phyloP scores from a whole-genome alignment of 371 early-diverging fungal species.

The Mortierella sp. region DNA sequence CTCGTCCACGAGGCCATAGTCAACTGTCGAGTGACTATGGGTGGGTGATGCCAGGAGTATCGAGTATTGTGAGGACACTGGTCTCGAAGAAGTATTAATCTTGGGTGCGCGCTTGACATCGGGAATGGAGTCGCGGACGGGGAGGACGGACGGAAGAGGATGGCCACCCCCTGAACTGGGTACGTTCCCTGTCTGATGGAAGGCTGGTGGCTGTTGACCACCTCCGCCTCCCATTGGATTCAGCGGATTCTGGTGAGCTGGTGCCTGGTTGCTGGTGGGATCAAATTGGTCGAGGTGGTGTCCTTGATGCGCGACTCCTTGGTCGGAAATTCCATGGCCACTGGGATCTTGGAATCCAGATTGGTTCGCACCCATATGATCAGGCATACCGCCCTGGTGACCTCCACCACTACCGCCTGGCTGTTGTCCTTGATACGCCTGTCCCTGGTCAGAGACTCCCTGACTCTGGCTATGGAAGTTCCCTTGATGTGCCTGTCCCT shows the following conservation, averaged over 20 bases:
- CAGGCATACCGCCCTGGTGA: neutral
- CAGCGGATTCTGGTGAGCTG: neutral
- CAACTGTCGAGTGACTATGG: neutral
- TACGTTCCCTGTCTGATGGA: neutral
- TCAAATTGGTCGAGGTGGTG: neutral
- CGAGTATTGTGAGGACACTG: constrained; percentile 12
- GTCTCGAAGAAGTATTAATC: neutral
- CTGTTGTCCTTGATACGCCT: constrained; percentile 6
- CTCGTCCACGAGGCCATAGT: constrained; percentile 11
- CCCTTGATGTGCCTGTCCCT: constrained; percentile 16
- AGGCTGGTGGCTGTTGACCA: neutral
- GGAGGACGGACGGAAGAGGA: neutral
- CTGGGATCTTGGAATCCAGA: constrained; percentile 12
- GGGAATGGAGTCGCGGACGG: neutral
- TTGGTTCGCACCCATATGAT: neutral
- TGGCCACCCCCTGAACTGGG: neutral
- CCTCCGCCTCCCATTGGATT: neutral
- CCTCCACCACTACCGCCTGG: constrained; percentile 11
- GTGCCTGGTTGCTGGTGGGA: neutral
- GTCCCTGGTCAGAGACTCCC: constrained; percentile 11
- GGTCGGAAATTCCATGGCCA: constrained; percentile 1
- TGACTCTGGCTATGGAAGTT: constrained; percentile 2
- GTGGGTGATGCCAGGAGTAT: constrained; percentile 24
- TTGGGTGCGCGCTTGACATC: constrained; percentile 1
- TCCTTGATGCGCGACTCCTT: neutral